Evolutionary conservation across 75 land plant genomes (phyloP).

Genomic region (Pinus taeda): DNA sequence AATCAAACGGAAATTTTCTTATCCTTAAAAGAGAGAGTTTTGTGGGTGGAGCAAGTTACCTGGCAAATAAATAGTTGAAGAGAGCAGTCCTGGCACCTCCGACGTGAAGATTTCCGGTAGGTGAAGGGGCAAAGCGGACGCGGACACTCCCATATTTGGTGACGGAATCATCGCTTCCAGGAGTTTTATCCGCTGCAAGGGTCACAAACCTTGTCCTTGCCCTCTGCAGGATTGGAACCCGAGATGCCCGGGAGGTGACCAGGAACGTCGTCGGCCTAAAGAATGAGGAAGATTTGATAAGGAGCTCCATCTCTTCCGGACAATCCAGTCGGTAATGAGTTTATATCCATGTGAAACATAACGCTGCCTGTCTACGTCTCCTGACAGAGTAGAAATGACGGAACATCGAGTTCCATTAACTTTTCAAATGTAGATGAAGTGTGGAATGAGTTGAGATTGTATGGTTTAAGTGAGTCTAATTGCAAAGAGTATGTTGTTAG

Average conservation of each 20-base stretch:
- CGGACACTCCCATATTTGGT: slow-evolving; percentile 33
- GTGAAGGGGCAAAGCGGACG: slow-evolving; percentile 97
- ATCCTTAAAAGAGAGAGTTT: background rate
- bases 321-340: no score
- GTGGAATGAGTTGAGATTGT: no score
- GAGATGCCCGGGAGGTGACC: background rate
- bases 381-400: no score
- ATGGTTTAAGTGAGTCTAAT: no score
- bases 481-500: no score
- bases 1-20: background rate
- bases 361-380: no score
- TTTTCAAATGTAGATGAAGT: no score
- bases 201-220: slow-evolving; percentile 3
- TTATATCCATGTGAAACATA: no score
- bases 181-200: background rate
- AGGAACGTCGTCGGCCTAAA: background rate
- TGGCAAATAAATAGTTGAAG: slow-evolving; percentile 89
- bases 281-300: background rate
- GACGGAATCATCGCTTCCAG: background rate
- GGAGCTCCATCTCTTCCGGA: background rate
- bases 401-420: no score
- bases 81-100: slow-evolving; percentile 98
- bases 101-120: slow-evolving; percentile 96
- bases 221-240: background rate
- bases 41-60: slow-evolving; percentile 23